A percentile compares a stretch with the other conserved stretches of the same genome.
phyloP scores from a whole-genome alignment of 1,284 basidiomycete species.

The Schizopora paradoxa region DNA sequence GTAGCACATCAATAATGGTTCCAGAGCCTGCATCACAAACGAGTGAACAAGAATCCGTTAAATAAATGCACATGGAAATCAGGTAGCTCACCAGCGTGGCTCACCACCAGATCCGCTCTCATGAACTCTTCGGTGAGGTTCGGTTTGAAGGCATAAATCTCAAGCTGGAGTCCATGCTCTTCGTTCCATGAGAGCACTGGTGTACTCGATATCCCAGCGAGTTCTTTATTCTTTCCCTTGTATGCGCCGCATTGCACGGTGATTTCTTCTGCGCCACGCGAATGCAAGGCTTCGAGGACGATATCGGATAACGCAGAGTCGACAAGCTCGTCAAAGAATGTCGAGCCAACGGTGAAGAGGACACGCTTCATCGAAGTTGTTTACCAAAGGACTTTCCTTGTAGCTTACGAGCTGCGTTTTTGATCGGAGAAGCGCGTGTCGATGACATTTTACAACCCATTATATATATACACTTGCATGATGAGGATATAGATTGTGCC shows the following conservation, averaged over 20 bases:
- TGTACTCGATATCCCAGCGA: slow-evolving; percentile 11
- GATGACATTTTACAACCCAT: too few species aligned
- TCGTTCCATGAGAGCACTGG: slow-evolving; percentile 6
- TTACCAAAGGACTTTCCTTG: too few species aligned
- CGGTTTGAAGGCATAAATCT: slow-evolving; percentile 69
- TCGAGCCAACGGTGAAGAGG: slow-evolving; percentile 90
- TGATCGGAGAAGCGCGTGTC: too few species aligned
- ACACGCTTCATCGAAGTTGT: too few species aligned
- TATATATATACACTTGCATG: too few species aligned
- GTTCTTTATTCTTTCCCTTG: too few species aligned
- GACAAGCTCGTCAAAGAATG: slow-evolving; percentile 74
- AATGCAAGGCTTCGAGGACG: slow-evolving; percentile 48
- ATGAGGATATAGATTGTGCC: too few species aligned
- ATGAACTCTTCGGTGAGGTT: slow-evolving; percentile 63
- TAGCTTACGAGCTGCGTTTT: too few species aligned
- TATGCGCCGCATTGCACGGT: slow-evolving; percentile 76
- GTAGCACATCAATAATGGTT: slow-evolving; percentile 86
- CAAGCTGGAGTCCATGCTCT: slow-evolving; percentile 44
- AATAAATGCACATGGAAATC: slow-evolving; percentile 9
- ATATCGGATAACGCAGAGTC: slow-evolving; percentile 51
- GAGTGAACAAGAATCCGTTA: slow-evolving; percentile 4
- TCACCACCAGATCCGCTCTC: slow-evolving; percentile 74
- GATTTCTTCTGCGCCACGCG: slow-evolving; percentile 51
- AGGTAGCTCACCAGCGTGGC: slow-evolving; percentile 77
- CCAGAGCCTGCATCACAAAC: slow-evolving; percentile 69